Base-by-base conservation (phyloP, 2,329 filamentous ascomycete genomes). In the Ophiosphaerella herpotricha region DNA sequence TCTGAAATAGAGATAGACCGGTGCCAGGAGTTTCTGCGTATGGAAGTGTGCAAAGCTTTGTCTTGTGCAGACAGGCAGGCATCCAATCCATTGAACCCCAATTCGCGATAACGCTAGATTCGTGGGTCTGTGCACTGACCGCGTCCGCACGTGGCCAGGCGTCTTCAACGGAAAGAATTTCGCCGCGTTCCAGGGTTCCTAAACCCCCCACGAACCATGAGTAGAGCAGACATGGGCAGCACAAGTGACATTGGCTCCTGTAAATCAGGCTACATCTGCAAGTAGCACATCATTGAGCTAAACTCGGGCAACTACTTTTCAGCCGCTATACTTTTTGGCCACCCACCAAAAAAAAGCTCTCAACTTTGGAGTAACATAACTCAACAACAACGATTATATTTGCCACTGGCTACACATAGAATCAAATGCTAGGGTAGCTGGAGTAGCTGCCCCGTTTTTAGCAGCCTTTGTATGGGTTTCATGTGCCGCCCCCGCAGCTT, bases 31-130 rank as follows among this genome's bases (percentile, higher is more conserved):
- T 35, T 13, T 24, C 13, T 12, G 23, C 11, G 11, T 34, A 9
- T 7, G 31, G 6, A 26, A n/a, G 18, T 18, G 32, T 32, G 34
- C 31, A 14, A 36, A 34, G 33, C 14, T 9, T 4, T 21, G 40
- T n/a, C 18, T 11, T 39, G 18, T n/a, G 38, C 13, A 26, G 31
- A 16, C 29, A 29, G 18, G 29, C 7, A 12, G 6, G 12, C 21
- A 5, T 42, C 23, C 3, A 16, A 12, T 31, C 39, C 5, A 32
- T 33, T n/a, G 26, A 14, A 23, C 16, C 14, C 3, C 12, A 39
- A 33, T 48, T 48, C 45, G 45, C 45, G 45, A 42, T 32, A 11
- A 36, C 32, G 37, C 29, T 47, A 47, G 24, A 18, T 14, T n/a
- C 11, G 29, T 18, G 24, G 26, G 42, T 38, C 42, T 26, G 42